Evolutionary conservation across 345 rosid genomes (phyloP).

Genomic region (Melaleuca alternifolia): DNA sequence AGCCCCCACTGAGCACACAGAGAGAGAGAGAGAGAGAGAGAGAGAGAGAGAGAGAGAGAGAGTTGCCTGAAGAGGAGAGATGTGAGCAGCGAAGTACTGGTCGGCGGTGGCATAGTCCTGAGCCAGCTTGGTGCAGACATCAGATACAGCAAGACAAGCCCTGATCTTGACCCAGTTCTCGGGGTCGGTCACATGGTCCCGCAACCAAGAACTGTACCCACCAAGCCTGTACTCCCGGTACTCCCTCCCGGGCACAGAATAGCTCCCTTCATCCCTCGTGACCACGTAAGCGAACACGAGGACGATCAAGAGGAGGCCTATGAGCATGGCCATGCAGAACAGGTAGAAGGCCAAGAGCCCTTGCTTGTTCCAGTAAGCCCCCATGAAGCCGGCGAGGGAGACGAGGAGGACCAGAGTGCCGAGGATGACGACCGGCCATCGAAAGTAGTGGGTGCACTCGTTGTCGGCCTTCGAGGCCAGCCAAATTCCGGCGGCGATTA

Average conservation of each 20-base stretch:
- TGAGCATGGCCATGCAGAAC: conserved; percentile 82
- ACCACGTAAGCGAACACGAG: conserved; percentile 74
- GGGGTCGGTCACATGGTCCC: conserved; percentile 44
- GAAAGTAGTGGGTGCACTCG: conserved; percentile 60
- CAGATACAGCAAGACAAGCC: conserved; percentile 56
- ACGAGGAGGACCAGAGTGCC: conserved; percentile 78
- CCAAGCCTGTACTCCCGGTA: conserved; percentile 63
- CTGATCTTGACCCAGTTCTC: conserved; percentile 59
- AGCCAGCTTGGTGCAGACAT: conserved; percentile 50
- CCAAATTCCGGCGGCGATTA: conserved; percentile 85
- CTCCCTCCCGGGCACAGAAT: conserved; percentile 48
- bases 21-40: neutral
- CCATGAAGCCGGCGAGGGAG: conserved; percentile 74
- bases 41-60: neutral
- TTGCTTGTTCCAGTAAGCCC: conserved; percentile 84
- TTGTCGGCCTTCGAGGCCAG: conserved; percentile 75
- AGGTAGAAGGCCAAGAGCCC: conserved; percentile 77
- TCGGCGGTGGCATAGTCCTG: conserved; percentile 50
- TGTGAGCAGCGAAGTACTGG: conserved; percentile 49
- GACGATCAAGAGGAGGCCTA: conserved; percentile 50
- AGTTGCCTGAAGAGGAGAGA: conserved; percentile 78
- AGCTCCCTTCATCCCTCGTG: conserved; percentile 67
- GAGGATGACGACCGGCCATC: conserved; percentile 82
- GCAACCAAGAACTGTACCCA: conserved; percentile 67
- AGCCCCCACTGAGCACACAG: too few species aligned